Evolutionary conservation across 2,329 filamentous ascomycete genomes (phyloP), one percentile per base, ranked within the genome.

Genomic region (Curvularia sp.): DNA sequence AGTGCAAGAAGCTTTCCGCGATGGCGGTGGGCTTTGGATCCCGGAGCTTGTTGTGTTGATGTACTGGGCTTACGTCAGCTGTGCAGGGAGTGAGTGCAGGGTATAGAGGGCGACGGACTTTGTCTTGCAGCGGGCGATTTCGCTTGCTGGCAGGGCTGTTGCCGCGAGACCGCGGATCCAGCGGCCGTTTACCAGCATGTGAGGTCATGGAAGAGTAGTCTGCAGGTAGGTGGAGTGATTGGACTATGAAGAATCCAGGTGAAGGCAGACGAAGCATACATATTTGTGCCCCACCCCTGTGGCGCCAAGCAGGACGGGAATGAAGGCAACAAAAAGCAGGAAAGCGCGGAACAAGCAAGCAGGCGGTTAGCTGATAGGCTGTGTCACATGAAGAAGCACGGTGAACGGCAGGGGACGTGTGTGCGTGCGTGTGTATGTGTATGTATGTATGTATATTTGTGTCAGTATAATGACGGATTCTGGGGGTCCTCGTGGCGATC

Each of bases 91-190:
- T 23, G 19, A 1, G 21, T 13, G 36, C n/a, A 34, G 19, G 19
- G 38, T 21, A 15, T 5, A 18, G n/a, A n/a, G 10, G 27, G n/a
- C n/a, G n/a, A 18, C 53, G 51, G 43, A 60, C 60, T 47, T 52
- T 55, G 32, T 56, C 45, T 46, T 51, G 53, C 18, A 39, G 45
- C 34, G 46, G 36, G 6, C 63, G 63, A 30, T 43, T 55, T 19
- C 67, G 50, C 43, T 72, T 68, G 2, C 61, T 47, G 9, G 67
- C 65, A 45, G 68, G 68, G 46, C 67, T 71, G 8, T 61, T 52
- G 3, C 64, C 65, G 19, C 61, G 56, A 32, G 65, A 64, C 6
- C 52, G 53, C 49, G 66, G 39, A 6, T 49, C 55, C 6, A 53
- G 36, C 7, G 59, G 56, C 23, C 68, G 61, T 41, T 72, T 71